phyloP scores from a whole-genome alignment of 768 basidiomycete species.

The Tricholoma sp. region DNA sequence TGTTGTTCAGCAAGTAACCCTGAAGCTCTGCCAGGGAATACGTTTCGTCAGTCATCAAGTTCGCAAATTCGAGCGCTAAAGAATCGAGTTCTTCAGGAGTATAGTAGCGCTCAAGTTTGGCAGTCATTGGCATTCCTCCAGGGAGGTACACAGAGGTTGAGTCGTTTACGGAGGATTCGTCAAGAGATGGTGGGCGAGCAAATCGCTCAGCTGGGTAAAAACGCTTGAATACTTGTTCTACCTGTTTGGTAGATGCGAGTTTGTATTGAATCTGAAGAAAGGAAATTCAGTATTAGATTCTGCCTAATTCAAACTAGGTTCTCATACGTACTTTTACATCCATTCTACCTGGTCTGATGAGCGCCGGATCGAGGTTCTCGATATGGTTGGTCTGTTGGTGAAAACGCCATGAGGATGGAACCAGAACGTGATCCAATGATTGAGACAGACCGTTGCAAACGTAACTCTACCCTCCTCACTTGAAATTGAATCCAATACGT shows the following conservation, averaged over 20 bases:
- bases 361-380: slow-evolving; percentile 48
- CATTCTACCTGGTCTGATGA: slow-evolving; percentile 53
- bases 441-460: slow-evolving; percentile 47
- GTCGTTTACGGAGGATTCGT: slow-evolving; percentile 1
- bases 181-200: neutral
- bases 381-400: slow-evolving; percentile 44
- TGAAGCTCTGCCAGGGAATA: slow-evolving; percentile 60
- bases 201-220: slow-evolving; percentile 31
- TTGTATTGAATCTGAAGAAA: slow-evolving; percentile 35
- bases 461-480: slow-evolving; percentile 59
- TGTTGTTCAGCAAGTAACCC: slow-evolving; percentile 47
- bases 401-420: no score
- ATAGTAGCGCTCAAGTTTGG: neutral
- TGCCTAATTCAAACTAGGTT: no score
- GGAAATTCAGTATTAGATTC: neutral
- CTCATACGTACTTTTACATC: slow-evolving; percentile 34
- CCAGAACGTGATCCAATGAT: no score
- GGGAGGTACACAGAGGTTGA: slow-evolving; percentile 7
- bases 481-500: slow-evolving; percentile 54
- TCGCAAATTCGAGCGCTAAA: slow-evolving; percentile 27
- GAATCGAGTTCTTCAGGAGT: neutral
- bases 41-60: slow-evolving; percentile 37
- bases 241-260: slow-evolving; percentile 41
- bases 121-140: neutral
- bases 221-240: slow-evolving; percentile 40